Evolutionary conservation across 2,329 filamentous ascomycete species (phyloP).

Genomic region (Neospermospora avenae): DNA sequence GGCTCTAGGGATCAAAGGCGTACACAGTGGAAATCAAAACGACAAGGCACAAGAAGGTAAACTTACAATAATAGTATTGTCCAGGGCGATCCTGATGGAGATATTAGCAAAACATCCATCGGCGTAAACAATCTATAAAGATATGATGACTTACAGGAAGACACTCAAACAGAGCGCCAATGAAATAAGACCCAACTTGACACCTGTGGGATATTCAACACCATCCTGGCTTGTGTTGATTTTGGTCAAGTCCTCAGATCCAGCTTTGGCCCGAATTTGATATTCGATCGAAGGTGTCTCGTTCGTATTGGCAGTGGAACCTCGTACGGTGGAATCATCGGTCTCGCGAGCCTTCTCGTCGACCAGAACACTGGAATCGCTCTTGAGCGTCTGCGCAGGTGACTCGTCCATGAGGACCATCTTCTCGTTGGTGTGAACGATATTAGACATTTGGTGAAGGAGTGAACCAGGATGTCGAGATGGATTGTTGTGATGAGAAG

Average conservation of each 20-base stretch:
- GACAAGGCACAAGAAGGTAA: background rate
- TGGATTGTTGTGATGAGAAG: background rate
- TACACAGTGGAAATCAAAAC: background rate
- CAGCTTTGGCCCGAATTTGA: background rate
- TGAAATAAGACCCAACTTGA: slow-evolving; percentile 29
- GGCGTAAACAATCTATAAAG: background rate
- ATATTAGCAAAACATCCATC: background rate
- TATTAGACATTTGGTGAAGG: slow-evolving; percentile 11
- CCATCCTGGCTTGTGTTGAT: slow-evolving; percentile 32
- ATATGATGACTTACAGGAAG: slow-evolving; percentile 21
- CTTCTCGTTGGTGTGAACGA: slow-evolving; percentile 13
- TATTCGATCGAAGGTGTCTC: background rate
- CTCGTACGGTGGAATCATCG: slow-evolving; percentile 10
- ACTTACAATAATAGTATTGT: slow-evolving; percentile 18
- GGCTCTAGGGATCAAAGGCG: background rate
- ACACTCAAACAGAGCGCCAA: slow-evolving; percentile 32
- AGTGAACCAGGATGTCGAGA: slow-evolving; percentile 1
- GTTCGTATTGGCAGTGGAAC: slow-evolving; percentile 12
- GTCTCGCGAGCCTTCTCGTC: slow-evolving; percentile 19
- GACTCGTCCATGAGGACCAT: slow-evolving; percentile 14
- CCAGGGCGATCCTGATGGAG: background rate
- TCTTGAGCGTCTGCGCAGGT: slow-evolving; percentile 23
- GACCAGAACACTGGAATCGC: slow-evolving; percentile 11
- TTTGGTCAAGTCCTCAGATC: slow-evolving; percentile 20
- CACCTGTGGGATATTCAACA: slow-evolving; percentile 32